Conservation (phyloP, 805 yeast species). For the Nakazawaea wyomingensis region DNA sequence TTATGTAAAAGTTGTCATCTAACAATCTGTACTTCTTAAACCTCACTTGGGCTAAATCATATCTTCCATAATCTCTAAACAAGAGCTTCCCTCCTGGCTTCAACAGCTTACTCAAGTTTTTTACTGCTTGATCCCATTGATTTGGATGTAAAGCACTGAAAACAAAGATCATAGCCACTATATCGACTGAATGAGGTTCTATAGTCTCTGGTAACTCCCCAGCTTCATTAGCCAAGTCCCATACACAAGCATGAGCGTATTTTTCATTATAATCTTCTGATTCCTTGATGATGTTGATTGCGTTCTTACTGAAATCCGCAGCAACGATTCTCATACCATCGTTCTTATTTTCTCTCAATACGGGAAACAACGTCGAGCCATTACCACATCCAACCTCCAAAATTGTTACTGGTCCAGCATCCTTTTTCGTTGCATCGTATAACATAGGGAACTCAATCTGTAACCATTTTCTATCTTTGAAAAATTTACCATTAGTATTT, state of each 20-base stretch:
- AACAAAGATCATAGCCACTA: slow-evolving; percentile 92
- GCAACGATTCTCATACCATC: slow-evolving; percentile 70
- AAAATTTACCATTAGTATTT: slow-evolving; percentile 87
- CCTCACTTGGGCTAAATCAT: slow-evolving; percentile 91
- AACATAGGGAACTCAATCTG: slow-evolving; percentile 88
- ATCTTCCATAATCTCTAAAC: slow-evolving; percentile 92
- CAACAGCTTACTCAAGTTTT: slow-evolving; percentile 62
- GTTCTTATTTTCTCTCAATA: slow-evolving; percentile 77
- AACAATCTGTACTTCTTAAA: slow-evolving; percentile 82
- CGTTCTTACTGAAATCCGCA: slow-evolving; percentile 85
- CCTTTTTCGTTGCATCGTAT: slow-evolving; percentile 66
- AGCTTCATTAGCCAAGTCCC: slow-evolving; percentile 86
- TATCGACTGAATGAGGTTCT: slow-evolving; percentile 76
- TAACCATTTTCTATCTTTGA: slow-evolving; percentile 95
- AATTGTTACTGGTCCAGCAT: slow-evolving; percentile 65
- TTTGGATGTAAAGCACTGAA: slow-evolving; percentile 87
- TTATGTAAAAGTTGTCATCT: slow-evolving; percentile 89
- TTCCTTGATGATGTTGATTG: slow-evolving; percentile 76
- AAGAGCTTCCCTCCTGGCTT: slow-evolving; percentile 92
- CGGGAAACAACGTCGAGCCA: slow-evolving; percentile 94
- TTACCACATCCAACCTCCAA: slow-evolving; percentile 98
- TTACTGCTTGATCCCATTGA: slow-evolving; percentile 83
- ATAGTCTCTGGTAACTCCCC: slow-evolving; percentile 79
- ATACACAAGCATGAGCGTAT: slow-evolving; percentile 77
- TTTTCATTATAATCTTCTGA: slow-evolving; percentile 56